Conservation (phyloP, 352 stramenopile genomes). For the Globisporangium okanoganense region DNA sequence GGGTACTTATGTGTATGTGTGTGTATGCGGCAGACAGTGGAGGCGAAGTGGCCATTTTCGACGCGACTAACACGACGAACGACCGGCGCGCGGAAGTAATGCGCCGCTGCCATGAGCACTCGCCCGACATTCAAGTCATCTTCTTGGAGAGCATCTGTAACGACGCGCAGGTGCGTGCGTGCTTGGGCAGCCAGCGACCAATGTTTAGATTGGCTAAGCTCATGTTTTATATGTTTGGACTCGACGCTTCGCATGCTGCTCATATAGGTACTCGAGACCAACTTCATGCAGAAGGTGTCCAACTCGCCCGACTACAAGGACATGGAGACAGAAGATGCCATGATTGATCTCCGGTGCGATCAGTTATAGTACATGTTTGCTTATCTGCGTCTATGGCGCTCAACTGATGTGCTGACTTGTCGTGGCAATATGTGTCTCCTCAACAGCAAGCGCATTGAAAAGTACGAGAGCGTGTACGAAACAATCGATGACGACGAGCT, state of each 20-base stretch:
- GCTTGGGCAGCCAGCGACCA: not conserved
- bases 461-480: constrained; percentile 69
- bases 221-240: too few relatives aligned
- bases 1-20: not conserved
- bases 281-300: constrained; percentile 46
- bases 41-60: constrained; percentile 70
- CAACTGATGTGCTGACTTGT: not conserved
- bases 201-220: not conserved
- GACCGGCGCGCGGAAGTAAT: constrained; percentile 27
- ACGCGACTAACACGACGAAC: constrained; percentile 72
- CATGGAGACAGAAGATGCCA: constrained; percentile 39
- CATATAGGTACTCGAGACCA: constrained; percentile 42
- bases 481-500: constrained; percentile 54
- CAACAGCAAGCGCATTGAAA: constrained; percentile 45
- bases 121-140: constrained; percentile 42
- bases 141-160: constrained; percentile 87
- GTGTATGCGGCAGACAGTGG: constrained; percentile 14
- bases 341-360: constrained; percentile 45
- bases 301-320: constrained; percentile 60
- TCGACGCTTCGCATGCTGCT: not conserved
- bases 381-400: not conserved
- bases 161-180: constrained; percentile 24
- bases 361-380: not conserved
- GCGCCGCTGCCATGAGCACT: constrained; percentile 19
- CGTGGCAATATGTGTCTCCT: not conserved